phyloP scores from a whole-genome alignment of 306 rosid species.

The Oemleria cerasiformis region DNA sequence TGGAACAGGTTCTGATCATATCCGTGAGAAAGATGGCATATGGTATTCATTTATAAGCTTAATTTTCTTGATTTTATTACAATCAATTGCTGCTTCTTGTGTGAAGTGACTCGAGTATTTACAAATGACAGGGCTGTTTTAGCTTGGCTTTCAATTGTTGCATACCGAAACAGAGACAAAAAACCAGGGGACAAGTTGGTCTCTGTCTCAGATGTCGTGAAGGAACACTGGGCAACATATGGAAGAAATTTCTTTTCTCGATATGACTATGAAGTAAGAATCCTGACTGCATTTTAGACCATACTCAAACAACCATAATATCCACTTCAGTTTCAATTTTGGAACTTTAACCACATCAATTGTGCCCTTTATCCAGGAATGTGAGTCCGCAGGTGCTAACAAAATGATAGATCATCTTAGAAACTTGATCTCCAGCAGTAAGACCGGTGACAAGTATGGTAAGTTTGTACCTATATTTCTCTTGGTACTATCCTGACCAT shows the following conservation, averaged over 20 bases:
- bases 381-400: constrained; percentile 86
- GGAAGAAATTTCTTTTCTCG: constrained; percentile 96
- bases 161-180: constrained; percentile 79
- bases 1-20: constrained; percentile 98
- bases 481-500: constrained; percentile 13
- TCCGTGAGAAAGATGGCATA: constrained; percentile 98
- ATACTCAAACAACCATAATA: constrained; percentile 8
- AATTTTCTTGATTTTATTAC: not conserved
- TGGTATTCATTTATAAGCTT: constrained; percentile 55
- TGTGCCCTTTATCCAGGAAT: constrained; percentile 56
- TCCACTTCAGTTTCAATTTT: constrained; percentile 14
- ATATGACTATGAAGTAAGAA: constrained; percentile 85
- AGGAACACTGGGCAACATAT: constrained; percentile 85
- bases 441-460: constrained; percentile 83
- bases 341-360: constrained; percentile 16
- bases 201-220: constrained; percentile 80
- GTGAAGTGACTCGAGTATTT: constrained; percentile 20
- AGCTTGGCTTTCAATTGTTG: constrained; percentile 96
- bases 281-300: constrained; percentile 14
- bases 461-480: constrained; percentile 28
- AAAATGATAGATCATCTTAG: constrained; percentile 78
- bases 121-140: constrained; percentile 76
- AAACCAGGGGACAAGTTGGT: constrained; percentile 73
- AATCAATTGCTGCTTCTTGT: constrained; percentile 17
- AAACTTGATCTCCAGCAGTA: constrained; percentile 59